Conservation (phyloP, 805 yeast species). For the Yamadazyma olivae region DNA sequence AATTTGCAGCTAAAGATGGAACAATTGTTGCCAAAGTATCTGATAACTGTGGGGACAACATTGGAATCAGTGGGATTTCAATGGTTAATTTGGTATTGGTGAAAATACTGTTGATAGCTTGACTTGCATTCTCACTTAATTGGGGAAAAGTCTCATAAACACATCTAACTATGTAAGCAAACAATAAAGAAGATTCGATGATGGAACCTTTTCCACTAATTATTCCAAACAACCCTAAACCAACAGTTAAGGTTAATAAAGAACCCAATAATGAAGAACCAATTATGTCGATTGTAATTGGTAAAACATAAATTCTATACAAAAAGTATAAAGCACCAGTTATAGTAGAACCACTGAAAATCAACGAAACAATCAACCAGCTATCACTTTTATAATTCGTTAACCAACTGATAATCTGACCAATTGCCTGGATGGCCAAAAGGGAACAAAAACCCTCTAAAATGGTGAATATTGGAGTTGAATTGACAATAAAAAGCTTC, state of each 20-base stretch:
- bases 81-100: constrained; percentile 10
- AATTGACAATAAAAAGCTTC: constrained; percentile 67
- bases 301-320: constrained; percentile 78
- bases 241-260: constrained; percentile 68
- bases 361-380: constrained; percentile 73
- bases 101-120: constrained; percentile 13
- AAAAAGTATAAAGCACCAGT: constrained; percentile 76
- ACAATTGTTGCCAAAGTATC: constrained; percentile 31
- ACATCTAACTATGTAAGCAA: constrained; percentile 90
- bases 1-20: constrained; percentile 49
- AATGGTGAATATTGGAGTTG: constrained; percentile 86
- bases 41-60: constrained; percentile 34
- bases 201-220: constrained; percentile 82
- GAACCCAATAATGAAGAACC: constrained; percentile 87
- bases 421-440: constrained; percentile 87
- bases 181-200: constrained; percentile 81
- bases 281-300: constrained; percentile 63
- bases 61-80: constrained; percentile 25
- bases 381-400: constrained; percentile 61
- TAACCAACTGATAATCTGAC: constrained; percentile 75
- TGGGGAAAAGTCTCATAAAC: constrained; percentile 92
- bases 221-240: constrained; percentile 80
- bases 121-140: constrained; percentile 52
- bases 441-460: constrained; percentile 93
- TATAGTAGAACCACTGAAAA: constrained; percentile 70